Evolutionary conservation across 2,329 filamentous ascomycete genomes (phyloP).

Genomic region (Xylogone sp.): DNA sequence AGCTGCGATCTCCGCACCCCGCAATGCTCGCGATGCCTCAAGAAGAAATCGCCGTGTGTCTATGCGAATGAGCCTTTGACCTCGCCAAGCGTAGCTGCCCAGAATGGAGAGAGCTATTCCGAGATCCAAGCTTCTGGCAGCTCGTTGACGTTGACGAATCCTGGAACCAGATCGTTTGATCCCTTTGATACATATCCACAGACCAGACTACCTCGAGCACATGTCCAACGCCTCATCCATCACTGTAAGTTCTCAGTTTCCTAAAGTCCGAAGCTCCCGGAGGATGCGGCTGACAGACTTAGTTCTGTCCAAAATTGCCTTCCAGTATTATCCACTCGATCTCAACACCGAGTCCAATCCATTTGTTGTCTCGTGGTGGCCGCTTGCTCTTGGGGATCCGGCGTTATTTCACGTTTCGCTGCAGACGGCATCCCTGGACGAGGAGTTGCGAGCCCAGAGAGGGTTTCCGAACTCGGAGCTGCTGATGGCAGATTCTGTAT

Average conservation of each 20-base stretch:
- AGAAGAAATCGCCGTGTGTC: conserved; percentile 41
- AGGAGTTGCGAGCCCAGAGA: conserved; percentile 46
- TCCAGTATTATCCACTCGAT: conserved; percentile 57
- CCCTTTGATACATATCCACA: conserved; percentile 54
- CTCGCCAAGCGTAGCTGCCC: neutral
- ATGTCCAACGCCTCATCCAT: conserved; percentile 53
- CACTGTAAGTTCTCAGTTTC: conserved; percentile 38
- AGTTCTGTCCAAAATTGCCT: conserved; percentile 55
- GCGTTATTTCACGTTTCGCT: conserved; percentile 56
- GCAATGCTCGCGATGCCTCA: conserved; percentile 50
- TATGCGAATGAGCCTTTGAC: conserved; percentile 52
- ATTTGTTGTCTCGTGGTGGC: conserved; percentile 58
- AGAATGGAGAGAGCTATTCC: neutral
- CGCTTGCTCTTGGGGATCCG: conserved; percentile 50
- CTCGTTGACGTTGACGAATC: conserved; percentile 16
- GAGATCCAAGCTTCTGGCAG: conserved; percentile 1
- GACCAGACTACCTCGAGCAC: conserved; percentile 45
- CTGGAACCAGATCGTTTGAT: conserved; percentile 38
- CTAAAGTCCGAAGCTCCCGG: neutral
- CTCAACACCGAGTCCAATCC: conserved; percentile 49
- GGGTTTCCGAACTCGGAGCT: conserved; percentile 51
- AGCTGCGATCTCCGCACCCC: conserved; percentile 52
- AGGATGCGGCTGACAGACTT: conserved; percentile 7
- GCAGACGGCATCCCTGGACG: conserved; percentile 54
- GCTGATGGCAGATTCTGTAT: conserved; percentile 54